phyloP scores from a whole-genome alignment of 1,284 basidiomycete species.

The Sporisorium sorghi region DNA sequence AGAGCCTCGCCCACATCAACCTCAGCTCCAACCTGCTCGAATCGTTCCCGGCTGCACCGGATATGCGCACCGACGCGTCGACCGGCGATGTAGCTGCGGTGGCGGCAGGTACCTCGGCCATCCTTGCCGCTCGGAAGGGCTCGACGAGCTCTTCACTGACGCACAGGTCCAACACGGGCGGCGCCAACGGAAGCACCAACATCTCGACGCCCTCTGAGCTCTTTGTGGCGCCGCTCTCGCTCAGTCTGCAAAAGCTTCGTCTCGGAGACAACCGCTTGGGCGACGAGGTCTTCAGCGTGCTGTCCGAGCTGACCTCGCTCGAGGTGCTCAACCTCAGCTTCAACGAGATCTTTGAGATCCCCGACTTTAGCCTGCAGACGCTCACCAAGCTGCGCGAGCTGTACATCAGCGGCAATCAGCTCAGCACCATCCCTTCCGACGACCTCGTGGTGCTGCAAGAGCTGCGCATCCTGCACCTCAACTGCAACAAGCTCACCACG shows the following conservation, averaged over 20 bases:
- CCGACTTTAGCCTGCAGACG: conserved; percentile 78
- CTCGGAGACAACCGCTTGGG: conserved; percentile 89
- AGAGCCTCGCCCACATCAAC: conserved; percentile 81
- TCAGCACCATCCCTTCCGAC: conserved; percentile 86
- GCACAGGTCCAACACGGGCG: conserved; percentile 26
- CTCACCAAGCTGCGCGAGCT: conserved; percentile 81
- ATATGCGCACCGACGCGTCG: conserved; percentile 19
- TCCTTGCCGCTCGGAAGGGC: conserved; percentile 60
- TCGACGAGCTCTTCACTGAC: conserved; percentile 56
- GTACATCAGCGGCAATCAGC: conserved; percentile 91
- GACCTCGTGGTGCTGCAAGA: conserved; percentile 61
- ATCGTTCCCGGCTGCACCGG: conserved; percentile 77
- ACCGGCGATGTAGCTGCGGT: conserved; percentile 7
- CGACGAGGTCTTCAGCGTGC: conserved; percentile 83
- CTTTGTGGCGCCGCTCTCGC: conserved; percentile 76
- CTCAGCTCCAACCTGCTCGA: conserved; percentile 88
- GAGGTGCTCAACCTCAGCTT: conserved; percentile 90
- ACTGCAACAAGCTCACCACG: conserved; percentile 93
- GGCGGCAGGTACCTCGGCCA: conserved; percentile 13
- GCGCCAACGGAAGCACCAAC: conserved; percentile 20
- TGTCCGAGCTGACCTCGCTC: conserved; percentile 75
- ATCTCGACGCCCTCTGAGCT: conserved; percentile 34
- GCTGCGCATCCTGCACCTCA: conserved; percentile 78
- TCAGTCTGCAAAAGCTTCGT: conserved; percentile 81
- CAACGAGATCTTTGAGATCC: conserved; percentile 91